Conservation (phyloP, 768 basidiomycete genomes). For the Lactarius sanguifluus region DNA sequence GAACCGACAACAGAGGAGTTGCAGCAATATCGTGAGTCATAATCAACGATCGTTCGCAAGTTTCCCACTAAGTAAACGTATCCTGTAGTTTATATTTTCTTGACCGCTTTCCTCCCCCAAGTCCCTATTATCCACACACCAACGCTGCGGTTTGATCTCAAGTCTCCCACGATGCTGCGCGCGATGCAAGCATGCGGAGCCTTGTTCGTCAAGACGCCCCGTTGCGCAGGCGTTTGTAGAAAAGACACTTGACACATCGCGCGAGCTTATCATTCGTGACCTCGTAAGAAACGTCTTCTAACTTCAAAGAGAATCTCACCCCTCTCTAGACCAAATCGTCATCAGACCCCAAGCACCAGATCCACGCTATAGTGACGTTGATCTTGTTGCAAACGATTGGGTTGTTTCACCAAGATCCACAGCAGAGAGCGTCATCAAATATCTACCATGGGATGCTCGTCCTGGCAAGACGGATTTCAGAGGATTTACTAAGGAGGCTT, state of each 20-base stretch:
- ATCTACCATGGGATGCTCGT: slow-evolving; percentile 63
- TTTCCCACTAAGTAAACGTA: slow-evolving; percentile 3
- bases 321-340: slow-evolving; percentile 32
- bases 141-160: slow-evolving; percentile 50
- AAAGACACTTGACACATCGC: slow-evolving; percentile 43
- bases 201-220: slow-evolving; percentile 51
- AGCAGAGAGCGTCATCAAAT: slow-evolving; percentile 49
- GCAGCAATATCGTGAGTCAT: slow-evolving; percentile 54
- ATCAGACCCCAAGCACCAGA: slow-evolving; percentile 30
- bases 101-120: slow-evolving; percentile 52
- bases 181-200: slow-evolving; percentile 65
- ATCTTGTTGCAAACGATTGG: slow-evolving; percentile 57
- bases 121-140: slow-evolving; percentile 56
- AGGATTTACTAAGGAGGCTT: not conserved
- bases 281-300: slow-evolving; percentile 44
- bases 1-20: slow-evolving; percentile 47
- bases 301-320: not conserved
- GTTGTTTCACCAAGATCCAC: slow-evolving; percentile 50
- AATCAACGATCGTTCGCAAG: slow-evolving; percentile 12
- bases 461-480: slow-evolving; percentile 42
- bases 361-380: slow-evolving; percentile 47
- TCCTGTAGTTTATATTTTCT: slow-evolving; percentile 51
- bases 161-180: slow-evolving; percentile 51
- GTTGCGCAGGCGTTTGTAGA: slow-evolving; percentile 50
- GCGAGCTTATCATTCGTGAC: slow-evolving; percentile 53